Base-by-base conservation (phyloP, 2,329 filamentous ascomycete species). In the Paecilomyces sp. region DNA sequence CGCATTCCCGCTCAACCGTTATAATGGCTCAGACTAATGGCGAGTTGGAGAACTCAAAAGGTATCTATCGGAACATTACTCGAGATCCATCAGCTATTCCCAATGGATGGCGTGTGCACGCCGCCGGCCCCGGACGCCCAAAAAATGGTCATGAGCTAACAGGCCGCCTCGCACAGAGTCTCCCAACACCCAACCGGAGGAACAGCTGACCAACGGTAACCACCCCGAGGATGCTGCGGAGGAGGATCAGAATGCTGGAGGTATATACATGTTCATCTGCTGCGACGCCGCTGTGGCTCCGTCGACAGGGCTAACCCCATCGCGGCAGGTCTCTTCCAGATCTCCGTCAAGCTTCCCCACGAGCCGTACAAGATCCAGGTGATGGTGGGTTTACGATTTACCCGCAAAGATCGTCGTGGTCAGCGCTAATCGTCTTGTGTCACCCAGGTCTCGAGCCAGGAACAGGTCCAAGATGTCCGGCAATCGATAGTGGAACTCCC, bases 401-500 rank as follows among this genome's bases (percentile, higher is more conserved):
- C 2, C 5, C 24, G 36, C n/a, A 7, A 50, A 47, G 52, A 13
- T 54, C 15, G 54, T n/a, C 24, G 5, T 51, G 31, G 31, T 47
- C 54, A 34, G 18, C 34, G 34, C 55, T 57, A 30, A 57, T 47
- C 15, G 9, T 58, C 62, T 59, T 36, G 24, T 55, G 47, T 58
- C 55, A 55, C 55, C 6, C 68, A 94, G 90, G 90, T 96, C 59
- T 93, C 91, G 51, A 88, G 88, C 65, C 90, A 96, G 81, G 95
- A 99, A 79, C 93, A 97, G 75, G 88, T 97, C 62, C 94, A 97
- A 77, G 94, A 99, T 81, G 88, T 99, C 68, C 90, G 94, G 66
- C 94, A 97, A 78, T 93, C 92, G 63, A 90, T 99, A 73, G 92
- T 97, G 78, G 94, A 99, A 77, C 84, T 92, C 56, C 94, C 94